Conservation (phyloP, 148 eudicot genomes). For the Rhododendron williamsianum region DNA sequence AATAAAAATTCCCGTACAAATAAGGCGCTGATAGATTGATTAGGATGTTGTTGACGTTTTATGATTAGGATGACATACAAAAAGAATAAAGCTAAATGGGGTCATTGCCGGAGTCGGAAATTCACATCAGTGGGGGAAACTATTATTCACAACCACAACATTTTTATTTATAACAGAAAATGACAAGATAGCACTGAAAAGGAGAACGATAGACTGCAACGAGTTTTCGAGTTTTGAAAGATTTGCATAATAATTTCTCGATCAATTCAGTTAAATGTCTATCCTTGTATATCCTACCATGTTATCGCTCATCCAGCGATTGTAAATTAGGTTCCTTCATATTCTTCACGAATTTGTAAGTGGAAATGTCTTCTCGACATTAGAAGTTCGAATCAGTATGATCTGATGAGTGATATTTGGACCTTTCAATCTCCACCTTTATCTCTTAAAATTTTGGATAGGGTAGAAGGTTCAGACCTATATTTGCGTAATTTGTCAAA, state of each 20-base stretch:
- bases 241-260: not conserved
- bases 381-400: not conserved
- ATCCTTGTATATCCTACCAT: not conserved
- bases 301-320: not conserved
- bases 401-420: not conserved
- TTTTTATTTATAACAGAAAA: not conserved
- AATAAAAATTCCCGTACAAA: not conserved
- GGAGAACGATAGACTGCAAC: not conserved
- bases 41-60: not conserved
- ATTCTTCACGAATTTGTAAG: not conserved
- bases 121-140: not conserved
- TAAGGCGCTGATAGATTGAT: not conserved
- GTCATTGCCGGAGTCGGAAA: not conserved
- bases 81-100: not conserved
- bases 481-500: not conserved
- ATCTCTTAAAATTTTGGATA: not conserved
- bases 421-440: not conserved
- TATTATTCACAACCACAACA: not conserved
- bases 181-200: not conserved
- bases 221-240: not conserved
- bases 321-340: not conserved
- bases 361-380: not conserved
- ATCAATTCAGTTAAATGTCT: not conserved
- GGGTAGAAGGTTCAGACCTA: not conserved
- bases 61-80: not conserved